Evolutionary conservation across 176 grass and related monocot genomes (phyloP).

Genomic region (Zea luxurians): DNA sequence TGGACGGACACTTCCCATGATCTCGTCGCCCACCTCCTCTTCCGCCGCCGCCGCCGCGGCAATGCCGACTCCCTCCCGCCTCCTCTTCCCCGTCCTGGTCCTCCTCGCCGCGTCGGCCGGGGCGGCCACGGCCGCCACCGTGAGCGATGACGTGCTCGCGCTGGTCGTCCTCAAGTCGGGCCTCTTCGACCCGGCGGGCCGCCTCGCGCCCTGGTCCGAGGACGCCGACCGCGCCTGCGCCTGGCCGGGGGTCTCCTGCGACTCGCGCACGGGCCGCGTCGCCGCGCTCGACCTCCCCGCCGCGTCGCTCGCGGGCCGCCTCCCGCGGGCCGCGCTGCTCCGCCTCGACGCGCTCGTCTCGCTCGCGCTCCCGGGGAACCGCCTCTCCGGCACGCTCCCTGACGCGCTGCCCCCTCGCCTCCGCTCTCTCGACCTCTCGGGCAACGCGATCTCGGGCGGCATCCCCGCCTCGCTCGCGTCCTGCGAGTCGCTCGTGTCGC

Average conservation of each 20-base stretch:
- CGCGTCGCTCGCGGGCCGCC: constrained; percentile 60
- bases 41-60: constrained; percentile 10
- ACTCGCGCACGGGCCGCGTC: constrained; percentile 50
- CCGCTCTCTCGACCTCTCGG: constrained; percentile 54
- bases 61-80: constrained; percentile 14
- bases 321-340: constrained; percentile 66
- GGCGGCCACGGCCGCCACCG: neutral
- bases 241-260: constrained; percentile 64
- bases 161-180: constrained; percentile 86
- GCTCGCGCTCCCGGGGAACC: constrained; percentile 62
- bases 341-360: constrained; percentile 58
- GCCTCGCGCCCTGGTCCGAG: constrained; percentile 70
- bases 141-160: constrained; percentile 83
- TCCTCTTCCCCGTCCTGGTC: constrained; percentile 28
- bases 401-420: constrained; percentile 44
- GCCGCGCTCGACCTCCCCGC: constrained; percentile 38
- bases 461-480: constrained; percentile 44
- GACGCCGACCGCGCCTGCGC: constrained; percentile 66
- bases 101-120: constrained; percentile 20
- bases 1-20: constrained; percentile 34
- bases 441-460: constrained; percentile 54
- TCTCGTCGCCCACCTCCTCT: neutral
- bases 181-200: constrained; percentile 50
- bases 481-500: constrained; percentile 48
- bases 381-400: constrained; percentile 53